Base-by-base conservation (phyloP, 2,329 filamentous ascomycete genomes). In the Alternaria hordeiaustralica region DNA sequence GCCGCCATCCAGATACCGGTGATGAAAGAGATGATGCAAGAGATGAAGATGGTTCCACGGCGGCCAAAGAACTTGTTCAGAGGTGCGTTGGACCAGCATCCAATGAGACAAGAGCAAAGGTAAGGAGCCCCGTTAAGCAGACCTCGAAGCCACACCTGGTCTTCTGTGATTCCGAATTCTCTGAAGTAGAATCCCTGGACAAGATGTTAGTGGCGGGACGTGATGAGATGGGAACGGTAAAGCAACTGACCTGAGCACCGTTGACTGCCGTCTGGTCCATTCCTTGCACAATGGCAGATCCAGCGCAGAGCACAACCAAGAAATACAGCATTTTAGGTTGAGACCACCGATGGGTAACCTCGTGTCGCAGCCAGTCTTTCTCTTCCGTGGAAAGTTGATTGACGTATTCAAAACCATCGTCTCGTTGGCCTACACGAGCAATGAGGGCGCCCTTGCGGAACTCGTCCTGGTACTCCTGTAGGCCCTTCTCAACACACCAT, bases 241-340 rank as follows among this genome's bases (percentile, higher is more conserved):
- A 4, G 13, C 15, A 13, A 64, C 62, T 54, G 26, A 73, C 73
- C 53, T 75, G 71, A 60, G 75, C 75, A 43, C 75, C 76, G 21
- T 79, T 79, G 3, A 78, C 73, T 4, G 74, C 75, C 6, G 76
- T 76, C 51, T 78, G 74, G 57, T 78, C 75, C 75, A 75, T 75
- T 21, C 89, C 90, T 73, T 92, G 90, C 1, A 92, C 90, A 23
- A 89, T 89, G 15, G 90, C 90, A 46, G 87, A 90, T 20, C 88
- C 83, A n/a, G 88, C 90, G 71, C 89, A 91, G 36, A 90, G 83
- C 63, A 89, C 74, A 66, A 93, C 88, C 8, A 92, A 84, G 55
- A 88, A 83, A 76, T 91, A 92, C 53, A 92, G 83, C 75, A 87
- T 86, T 66, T 76, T 82, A 0, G 90, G 90, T 70, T 93, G 90